Evolutionary conservation across 345 rosid species (phyloP), one percentile per base, ranked within the genome.

Genomic region (Cochlearia excelsa): DNA sequence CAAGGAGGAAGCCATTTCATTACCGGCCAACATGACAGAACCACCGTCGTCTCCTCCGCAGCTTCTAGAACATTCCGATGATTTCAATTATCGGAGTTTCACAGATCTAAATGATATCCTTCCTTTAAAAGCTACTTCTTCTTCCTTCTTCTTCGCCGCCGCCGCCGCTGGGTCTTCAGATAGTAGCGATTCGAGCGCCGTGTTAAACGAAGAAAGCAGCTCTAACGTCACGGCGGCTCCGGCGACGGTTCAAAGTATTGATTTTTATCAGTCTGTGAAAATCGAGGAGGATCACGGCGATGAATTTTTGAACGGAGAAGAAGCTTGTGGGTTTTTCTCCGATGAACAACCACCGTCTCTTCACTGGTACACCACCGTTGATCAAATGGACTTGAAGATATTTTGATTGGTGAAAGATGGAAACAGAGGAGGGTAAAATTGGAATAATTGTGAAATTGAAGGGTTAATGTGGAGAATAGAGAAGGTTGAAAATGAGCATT

Each of bases 301-400:
- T 26, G 23, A 16, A 16, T 85, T 93, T 81, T 76, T 87, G 46
- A 78, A 76, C 41, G 82, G 85, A 9, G 97, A 89, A 8, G 97
- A 87, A 66, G 75, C 93, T 7, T 86, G 90, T 54, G 83, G 80
- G 11, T 82, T 83, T 74, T 93, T 86, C 73, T 86, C 91, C 1
- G 94, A 86, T 49, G 95, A 93, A 49, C 99, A 89, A 40, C 75
- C 94, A 9, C 99, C 97, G 9, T 69, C 82, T 30, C 87, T 93
- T 30, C 88, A 74, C 6, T 92, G 98, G 96, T 86, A 81, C 72
- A 81, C 73, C 28, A 50, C 57, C 28, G 68, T 61, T 42, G 63
- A 61, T 76, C 61, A 16, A 62, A 70, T 59, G 74, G 74, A 51
- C 26, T 45, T 63, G 54, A 63, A 50, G 40, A 37, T 11, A 4